phyloP scores from a whole-genome alignment of 1,284 basidiomycete genomes.

The Phenoliferia sp. region DNA sequence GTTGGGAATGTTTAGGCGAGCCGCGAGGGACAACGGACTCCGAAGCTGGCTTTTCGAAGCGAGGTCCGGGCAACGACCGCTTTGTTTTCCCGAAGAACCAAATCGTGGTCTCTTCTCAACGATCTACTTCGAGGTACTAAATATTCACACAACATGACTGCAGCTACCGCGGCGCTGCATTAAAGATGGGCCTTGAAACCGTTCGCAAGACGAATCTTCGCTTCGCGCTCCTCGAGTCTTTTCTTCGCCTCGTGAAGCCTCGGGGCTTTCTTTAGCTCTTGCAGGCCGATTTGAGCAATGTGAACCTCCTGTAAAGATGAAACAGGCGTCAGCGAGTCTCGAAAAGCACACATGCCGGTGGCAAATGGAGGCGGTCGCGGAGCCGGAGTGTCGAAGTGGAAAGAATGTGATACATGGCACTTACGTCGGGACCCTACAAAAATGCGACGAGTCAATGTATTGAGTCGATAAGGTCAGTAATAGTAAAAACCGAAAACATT shows the following conservation, averaged over 20 bases:
- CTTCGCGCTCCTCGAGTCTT: conserved; percentile 1
- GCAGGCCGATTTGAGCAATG: conserved; percentile 69
- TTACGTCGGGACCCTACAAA: not conserved
- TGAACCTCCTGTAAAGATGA: conserved; percentile 85
- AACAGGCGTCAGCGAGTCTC: conserved; percentile 41
- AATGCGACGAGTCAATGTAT: conserved; percentile 56
- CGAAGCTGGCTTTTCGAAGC: too few relatives aligned
- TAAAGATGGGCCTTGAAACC: not conserved
- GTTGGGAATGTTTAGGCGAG: too few relatives aligned
- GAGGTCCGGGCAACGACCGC: too few relatives aligned
- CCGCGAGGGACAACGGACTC: too few relatives aligned
- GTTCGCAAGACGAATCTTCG: not conserved
- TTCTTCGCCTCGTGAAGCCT: not conserved
- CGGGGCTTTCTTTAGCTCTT: conserved; percentile 11
- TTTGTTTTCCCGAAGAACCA: too few relatives aligned
- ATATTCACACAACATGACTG: not conserved
- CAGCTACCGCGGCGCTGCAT: not conserved
- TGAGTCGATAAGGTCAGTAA: not conserved
- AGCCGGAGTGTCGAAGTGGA: not conserved
- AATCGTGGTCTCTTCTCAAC: too few relatives aligned
- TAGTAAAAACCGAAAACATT: not conserved
- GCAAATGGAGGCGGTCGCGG: not conserved
- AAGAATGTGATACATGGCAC: not conserved
- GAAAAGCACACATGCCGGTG: too few relatives aligned
- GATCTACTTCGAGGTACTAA: too few relatives aligned